A percentile compares a stretch with the other conserved stretches of the same genome.
Conservation (phyloP, 2,329 filamentous ascomycete species). For the Aspergillus fischeri region DNA sequence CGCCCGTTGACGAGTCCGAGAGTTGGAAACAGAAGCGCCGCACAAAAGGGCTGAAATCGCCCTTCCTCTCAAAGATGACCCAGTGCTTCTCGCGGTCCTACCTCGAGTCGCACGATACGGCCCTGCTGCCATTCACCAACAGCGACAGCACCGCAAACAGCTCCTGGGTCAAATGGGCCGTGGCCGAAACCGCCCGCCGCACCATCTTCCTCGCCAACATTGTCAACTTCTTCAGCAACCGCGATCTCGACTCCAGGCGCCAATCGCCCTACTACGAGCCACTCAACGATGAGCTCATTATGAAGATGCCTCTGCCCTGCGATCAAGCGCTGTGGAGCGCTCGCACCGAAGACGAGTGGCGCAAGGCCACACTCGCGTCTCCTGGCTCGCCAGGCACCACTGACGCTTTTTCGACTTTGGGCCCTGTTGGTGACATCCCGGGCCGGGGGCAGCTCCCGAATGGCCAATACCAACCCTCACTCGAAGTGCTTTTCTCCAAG, state of each 20-base stretch:
- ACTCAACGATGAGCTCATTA: constrained; percentile 17
- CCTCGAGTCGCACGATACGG: constrained; percentile 4
- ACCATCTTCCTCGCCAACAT: constrained; percentile 21
- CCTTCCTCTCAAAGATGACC: constrained; percentile 20
- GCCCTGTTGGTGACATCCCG: neutral
- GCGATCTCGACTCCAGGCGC: constrained; percentile 7
- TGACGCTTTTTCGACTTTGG: neutral
- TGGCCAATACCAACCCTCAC: neutral
- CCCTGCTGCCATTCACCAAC: neutral
- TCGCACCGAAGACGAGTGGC: constrained; percentile 15
- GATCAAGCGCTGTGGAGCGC: constrained; percentile 12
- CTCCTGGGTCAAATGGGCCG: constrained; percentile 8
- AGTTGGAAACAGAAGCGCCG: constrained; percentile 14
- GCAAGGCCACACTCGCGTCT: neutral
- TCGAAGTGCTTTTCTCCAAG: constrained; percentile 11
- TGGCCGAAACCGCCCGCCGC: constrained; percentile 17
- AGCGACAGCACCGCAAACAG: too few relatives aligned
- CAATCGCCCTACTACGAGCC: constrained; percentile 20
- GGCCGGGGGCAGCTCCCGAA: neutral
- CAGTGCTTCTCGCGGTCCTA: constrained; percentile 10
- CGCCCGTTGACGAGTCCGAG: constrained; percentile 2
- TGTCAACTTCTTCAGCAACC: constrained; percentile 16
- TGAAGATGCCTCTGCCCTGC: constrained; percentile 20
- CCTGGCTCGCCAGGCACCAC: neutral
- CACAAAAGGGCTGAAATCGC: constrained; percentile 11